A percentile compares a stretch with the other conserved stretches of the same genome.
phyloP scores from a whole-genome alignment of 2,329 filamentous ascomycete species.

The Phyllosticta citribraziliensis region DNA sequence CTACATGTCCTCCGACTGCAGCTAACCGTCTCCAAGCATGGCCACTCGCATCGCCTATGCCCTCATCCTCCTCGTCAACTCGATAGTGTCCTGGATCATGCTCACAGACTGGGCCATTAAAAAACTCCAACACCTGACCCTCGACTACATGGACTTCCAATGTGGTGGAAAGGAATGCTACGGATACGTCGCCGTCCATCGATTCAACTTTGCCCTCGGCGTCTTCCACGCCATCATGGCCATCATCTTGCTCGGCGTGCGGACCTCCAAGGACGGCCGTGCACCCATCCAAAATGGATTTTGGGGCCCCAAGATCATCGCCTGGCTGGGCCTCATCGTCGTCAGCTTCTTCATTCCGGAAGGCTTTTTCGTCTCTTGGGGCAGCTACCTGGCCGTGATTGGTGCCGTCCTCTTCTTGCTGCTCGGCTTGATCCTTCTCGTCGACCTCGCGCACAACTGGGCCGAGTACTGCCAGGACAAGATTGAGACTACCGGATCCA shows the following conservation, averaged over 20 bases:
- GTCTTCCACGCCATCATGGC: slow-evolving; percentile 87
- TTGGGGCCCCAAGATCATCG: slow-evolving; percentile 92
- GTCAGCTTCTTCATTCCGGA: slow-evolving; percentile 94
- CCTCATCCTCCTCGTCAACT: slow-evolving; percentile 89
- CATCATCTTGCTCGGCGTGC: slow-evolving; percentile 74
- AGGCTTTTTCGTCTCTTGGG: slow-evolving; percentile 88
- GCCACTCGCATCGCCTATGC: slow-evolving; percentile 95
- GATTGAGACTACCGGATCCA: slow-evolving; percentile 82
- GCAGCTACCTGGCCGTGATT: slow-evolving; percentile 81
- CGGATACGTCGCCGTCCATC: slow-evolving; percentile 91
- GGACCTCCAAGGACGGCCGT: slow-evolving; percentile 75
- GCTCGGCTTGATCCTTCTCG: slow-evolving; percentile 80
- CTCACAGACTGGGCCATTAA: slow-evolving; percentile 97
- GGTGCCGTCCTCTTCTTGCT: slow-evolving; percentile 90
- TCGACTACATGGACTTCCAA: slow-evolving; percentile 93
- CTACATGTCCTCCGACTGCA: not conserved
- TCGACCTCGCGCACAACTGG: slow-evolving; percentile 94
- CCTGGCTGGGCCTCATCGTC: slow-evolving; percentile 79
- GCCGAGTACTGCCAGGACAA: slow-evolving; percentile 91
- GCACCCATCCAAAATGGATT: slow-evolving; percentile 94
- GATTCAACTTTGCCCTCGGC: slow-evolving; percentile 95
- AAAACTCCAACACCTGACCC: slow-evolving; percentile 80
- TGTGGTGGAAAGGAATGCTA: slow-evolving; percentile 84
- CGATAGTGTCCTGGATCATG: slow-evolving; percentile 97
- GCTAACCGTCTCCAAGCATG: slow-evolving; percentile 49